These are phyloP conservation scores for Colletotrichum theobromicola DNA, from an alignment of 2,329 filamentous ascomycete species.

Conservation along the genomic window DNA sequence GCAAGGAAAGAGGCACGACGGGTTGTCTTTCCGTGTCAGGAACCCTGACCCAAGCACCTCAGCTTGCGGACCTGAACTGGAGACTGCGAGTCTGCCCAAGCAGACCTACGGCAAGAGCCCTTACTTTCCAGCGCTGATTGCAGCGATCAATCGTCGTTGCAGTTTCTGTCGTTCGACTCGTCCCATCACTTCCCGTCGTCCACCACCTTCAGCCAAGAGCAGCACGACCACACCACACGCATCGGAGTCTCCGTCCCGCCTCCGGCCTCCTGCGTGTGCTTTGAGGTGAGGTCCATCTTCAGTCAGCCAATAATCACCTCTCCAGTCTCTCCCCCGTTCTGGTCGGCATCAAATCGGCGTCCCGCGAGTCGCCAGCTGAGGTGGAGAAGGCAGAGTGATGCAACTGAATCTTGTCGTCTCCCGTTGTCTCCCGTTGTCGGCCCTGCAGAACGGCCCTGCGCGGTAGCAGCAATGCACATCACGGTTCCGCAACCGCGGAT, in stretches of 20 bases:
- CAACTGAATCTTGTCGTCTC: not conserved
- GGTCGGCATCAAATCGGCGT: not conserved
- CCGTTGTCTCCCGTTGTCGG: not conserved
- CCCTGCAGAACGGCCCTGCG: not conserved
- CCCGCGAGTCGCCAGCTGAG: not conserved
- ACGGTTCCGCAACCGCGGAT: not conserved
- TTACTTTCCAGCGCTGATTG: too few species aligned
- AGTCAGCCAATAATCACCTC: not conserved
- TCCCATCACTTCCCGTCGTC: not conserved
- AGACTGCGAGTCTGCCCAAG: not conserved
- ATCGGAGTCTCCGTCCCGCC: constrained; percentile 1
- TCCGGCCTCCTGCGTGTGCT: not conserved
- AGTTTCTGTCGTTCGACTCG: not conserved
- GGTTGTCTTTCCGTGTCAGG: not conserved
- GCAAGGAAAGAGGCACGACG: not conserved
- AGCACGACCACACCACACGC: not conserved
- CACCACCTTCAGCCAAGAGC: not conserved
- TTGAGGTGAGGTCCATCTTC: not conserved
- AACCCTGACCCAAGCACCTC: not conserved
- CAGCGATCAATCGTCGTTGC: too few species aligned
- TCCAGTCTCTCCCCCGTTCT: not conserved
- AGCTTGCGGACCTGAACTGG: not conserved
- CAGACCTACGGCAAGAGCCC: too few species aligned
- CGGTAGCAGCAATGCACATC: not conserved
- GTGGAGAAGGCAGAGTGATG: not conserved